Evolutionary conservation across 1,139 yeast species (phyloP).

Genomic region (Taphrina populina): DNA sequence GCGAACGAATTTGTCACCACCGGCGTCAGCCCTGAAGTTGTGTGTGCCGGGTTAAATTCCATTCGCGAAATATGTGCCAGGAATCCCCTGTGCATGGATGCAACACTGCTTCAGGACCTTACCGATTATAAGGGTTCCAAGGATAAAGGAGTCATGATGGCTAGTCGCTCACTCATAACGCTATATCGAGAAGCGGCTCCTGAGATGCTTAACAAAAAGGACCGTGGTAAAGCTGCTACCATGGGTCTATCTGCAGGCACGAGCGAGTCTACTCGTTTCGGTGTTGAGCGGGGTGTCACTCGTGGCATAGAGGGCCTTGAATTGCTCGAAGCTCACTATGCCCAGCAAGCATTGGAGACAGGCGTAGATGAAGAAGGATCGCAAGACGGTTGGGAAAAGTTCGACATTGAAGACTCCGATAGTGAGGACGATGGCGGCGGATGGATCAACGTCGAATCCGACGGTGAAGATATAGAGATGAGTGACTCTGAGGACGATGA

Average conservation of each 20-base stretch:
- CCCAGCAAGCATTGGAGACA: constrained; percentile 52
- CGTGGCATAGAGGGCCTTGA: constrained; percentile 87
- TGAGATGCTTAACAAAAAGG: constrained; percentile 83
- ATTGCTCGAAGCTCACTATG: constrained; percentile 81
- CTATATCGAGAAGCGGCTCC: constrained; percentile 94
- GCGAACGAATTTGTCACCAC: constrained; percentile 98
- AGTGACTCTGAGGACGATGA: constrained; percentile 47
- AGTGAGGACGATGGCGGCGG: constrained; percentile 53
- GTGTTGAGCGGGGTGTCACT: constrained; percentile 62
- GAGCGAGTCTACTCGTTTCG: constrained; percentile 51
- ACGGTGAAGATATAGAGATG: constrained; percentile 53
- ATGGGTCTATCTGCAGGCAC: constrained; percentile 57
- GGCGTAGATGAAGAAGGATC: constrained; percentile 58
- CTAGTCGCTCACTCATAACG: constrained; percentile 84
- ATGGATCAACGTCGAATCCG: constrained; percentile 59
- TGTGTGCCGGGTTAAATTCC: constrained; percentile 95
- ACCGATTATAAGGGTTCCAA: constrained; percentile 89
- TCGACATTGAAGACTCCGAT: constrained; percentile 46
- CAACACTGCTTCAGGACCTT: constrained; percentile 80
- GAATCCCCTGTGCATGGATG: constrained; percentile 91
- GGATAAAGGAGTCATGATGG: constrained; percentile 89
- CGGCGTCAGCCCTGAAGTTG: constrained; percentile 97
- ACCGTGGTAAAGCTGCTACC: constrained; percentile 87
- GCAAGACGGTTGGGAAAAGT: constrained; percentile 58
- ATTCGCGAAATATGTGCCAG: constrained; percentile 88